Evolutionary conservation across 73 alveolate species (phyloP).

Genomic region (Effrenium voratum): DNA sequence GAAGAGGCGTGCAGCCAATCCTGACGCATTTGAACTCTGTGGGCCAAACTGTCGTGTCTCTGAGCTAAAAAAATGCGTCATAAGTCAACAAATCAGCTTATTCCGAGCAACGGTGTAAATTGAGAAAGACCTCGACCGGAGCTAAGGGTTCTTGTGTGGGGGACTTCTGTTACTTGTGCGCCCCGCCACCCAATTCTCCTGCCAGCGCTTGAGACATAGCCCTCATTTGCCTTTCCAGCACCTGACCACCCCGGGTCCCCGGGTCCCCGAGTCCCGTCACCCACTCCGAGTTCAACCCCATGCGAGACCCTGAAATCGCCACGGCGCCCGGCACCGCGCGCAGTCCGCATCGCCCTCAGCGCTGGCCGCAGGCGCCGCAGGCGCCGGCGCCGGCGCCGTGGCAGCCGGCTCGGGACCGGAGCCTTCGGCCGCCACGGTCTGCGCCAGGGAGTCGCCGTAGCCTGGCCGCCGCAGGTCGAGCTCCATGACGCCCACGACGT

Average conservation of each 20-base stretch:
- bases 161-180: too few relatives aligned
- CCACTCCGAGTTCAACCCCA: not conserved
- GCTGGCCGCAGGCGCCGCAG: not conserved
- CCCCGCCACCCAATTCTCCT: not conserved
- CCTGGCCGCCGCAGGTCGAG: conserved; percentile 26
- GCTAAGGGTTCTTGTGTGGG: too few relatives aligned
- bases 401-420: not conserved
- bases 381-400: not conserved
- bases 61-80: too few relatives aligned
- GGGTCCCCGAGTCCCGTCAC: not conserved
- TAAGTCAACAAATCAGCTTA: too few relatives aligned
- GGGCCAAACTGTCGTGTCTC: too few relatives aligned
- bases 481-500: conserved; percentile 67
- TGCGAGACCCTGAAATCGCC: not conserved
- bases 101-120: too few relatives aligned
- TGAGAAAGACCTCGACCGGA: too few relatives aligned
- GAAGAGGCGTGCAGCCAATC: conserved; percentile 30
- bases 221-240: conserved; percentile 70
- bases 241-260: not conserved
- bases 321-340: conserved; percentile 32
- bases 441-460: conserved; percentile 44
- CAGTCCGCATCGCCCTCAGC: not conserved
- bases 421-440: conserved; percentile 19
- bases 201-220: conserved; percentile 78
- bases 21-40: too few relatives aligned